Conservation (phyloP, 1,284 basidiomycete species). For the Trametes polyzona region DNA sequence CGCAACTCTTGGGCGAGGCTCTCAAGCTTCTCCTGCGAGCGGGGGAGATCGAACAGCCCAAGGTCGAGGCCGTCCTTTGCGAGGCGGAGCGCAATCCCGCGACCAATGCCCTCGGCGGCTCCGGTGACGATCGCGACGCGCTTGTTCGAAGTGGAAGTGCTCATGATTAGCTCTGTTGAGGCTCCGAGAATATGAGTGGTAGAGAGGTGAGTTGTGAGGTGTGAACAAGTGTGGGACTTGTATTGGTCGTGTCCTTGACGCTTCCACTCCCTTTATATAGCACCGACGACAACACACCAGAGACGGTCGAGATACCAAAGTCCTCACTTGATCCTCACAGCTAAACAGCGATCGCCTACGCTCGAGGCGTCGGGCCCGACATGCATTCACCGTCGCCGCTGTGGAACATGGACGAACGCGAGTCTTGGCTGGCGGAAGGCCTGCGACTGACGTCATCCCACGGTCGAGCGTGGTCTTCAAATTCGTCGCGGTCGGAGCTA, state of each 20-base stretch:
- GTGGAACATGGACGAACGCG: neutral
- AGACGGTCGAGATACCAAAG: no score
- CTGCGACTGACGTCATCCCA: neutral
- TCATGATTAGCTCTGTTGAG: neutral
- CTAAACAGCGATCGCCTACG: no score
- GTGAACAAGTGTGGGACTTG: neutral
- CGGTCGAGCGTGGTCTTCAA: no score
- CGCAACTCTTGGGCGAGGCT: conserved; percentile 28
- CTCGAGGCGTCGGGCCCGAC: neutral
- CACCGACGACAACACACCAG: no score
- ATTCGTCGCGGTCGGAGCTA: neutral
- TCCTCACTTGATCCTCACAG: no score
- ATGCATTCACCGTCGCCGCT: neutral
- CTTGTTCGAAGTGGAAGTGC: neutral
- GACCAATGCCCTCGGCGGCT: conserved; percentile 32
- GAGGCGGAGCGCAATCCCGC: conserved; percentile 31
- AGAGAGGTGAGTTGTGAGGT: no score
- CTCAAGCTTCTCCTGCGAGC: conserved; percentile 22
- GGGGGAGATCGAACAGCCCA: conserved; percentile 34
- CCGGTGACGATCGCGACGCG: conserved; percentile 25
- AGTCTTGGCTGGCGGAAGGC: no score
- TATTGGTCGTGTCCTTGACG: neutral
- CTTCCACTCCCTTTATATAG: neutral
- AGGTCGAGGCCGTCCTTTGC: conserved; percentile 35
- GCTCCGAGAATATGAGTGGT: no score